Conservation (phyloP, 2,329 filamentous ascomycete genomes). For the Neofusicoccum parvum region DNA sequence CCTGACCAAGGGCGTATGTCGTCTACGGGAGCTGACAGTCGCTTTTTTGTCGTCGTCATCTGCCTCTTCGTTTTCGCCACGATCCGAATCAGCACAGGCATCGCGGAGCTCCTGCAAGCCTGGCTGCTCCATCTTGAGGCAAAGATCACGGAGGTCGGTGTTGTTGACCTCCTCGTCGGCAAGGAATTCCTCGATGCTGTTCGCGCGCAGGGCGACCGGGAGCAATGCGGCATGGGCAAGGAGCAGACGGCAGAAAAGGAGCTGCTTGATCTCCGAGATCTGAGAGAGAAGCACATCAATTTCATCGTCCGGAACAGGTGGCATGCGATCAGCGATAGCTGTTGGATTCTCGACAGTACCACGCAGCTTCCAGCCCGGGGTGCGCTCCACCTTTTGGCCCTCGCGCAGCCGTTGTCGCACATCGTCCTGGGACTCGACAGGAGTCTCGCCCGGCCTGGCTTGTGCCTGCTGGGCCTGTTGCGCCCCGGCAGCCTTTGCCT, state of each 20-base stretch:
- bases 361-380: constrained; percentile 36
- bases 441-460: constrained; percentile 38
- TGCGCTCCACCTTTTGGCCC: constrained; percentile 41
- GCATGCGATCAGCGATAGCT: constrained; percentile 36
- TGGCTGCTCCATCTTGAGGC: constrained; percentile 52
- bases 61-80: constrained; percentile 41
- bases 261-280: constrained; percentile 53
- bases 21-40: background rate
- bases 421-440: constrained; percentile 47
- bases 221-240: constrained; percentile 50
- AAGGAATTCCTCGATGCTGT: constrained; percentile 51
- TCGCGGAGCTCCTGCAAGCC: constrained; percentile 54
- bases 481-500: constrained; percentile 28
- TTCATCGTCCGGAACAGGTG: constrained; percentile 46
- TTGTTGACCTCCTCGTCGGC: constrained; percentile 44
- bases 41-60: constrained; percentile 28
- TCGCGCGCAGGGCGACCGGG: constrained; percentile 47
- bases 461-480: constrained; percentile 25
- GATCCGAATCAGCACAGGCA: constrained; percentile 53
- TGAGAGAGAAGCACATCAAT: constrained; percentile 47
- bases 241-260: constrained; percentile 53
- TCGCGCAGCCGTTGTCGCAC: constrained; percentile 45
- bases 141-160: constrained; percentile 50
- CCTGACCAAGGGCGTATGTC: background rate
- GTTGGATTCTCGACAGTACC: constrained; percentile 36